phyloP scores from a whole-genome alignment of 1,139 yeast genomes.

The Geotrichum klebahnii region DNA sequence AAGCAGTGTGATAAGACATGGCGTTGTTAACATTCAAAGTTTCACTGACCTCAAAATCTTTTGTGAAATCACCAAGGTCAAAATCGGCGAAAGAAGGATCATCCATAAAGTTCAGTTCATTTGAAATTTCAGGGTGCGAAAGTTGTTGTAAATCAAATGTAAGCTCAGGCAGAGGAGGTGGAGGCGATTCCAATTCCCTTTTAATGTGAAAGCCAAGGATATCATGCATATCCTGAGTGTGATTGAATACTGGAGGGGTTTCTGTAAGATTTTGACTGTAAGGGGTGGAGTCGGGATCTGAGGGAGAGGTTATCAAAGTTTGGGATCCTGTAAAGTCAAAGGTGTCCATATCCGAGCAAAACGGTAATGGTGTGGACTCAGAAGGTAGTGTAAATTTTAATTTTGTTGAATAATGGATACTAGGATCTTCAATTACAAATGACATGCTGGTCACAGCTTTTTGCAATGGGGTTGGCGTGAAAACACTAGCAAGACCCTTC shows the following conservation, averaged over 20 bases:
- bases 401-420: slow-evolving; percentile 10
- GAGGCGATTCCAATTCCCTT: not conserved
- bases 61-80: slow-evolving; percentile 13
- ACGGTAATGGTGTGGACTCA: not conserved
- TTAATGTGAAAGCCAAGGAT: slow-evolving; percentile 4
- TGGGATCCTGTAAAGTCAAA: no score
- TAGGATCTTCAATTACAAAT: slow-evolving; percentile 26
- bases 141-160: not conserved
- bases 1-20: slow-evolving; percentile 22
- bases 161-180: not conserved
- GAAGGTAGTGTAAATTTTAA: not conserved
- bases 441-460: slow-evolving; percentile 23
- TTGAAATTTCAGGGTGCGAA: no score
- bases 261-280: no score
- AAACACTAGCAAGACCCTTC: slow-evolving; percentile 24
- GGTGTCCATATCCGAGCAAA: not conserved
- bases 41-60: slow-evolving; percentile 14
- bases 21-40: not conserved
- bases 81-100: no score
- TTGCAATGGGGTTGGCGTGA: slow-evolving; percentile 29
- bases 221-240: slow-evolving; percentile 7
- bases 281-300: no score
- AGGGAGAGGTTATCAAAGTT: no score
- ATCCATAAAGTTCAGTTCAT: no score
- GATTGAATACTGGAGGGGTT: slow-evolving; percentile 1